Evolutionary conservation across 2,329 filamentous ascomycete species (phyloP), one percentile per base, ranked within the genome.

Genomic region (Fusarium caatingaense): DNA sequence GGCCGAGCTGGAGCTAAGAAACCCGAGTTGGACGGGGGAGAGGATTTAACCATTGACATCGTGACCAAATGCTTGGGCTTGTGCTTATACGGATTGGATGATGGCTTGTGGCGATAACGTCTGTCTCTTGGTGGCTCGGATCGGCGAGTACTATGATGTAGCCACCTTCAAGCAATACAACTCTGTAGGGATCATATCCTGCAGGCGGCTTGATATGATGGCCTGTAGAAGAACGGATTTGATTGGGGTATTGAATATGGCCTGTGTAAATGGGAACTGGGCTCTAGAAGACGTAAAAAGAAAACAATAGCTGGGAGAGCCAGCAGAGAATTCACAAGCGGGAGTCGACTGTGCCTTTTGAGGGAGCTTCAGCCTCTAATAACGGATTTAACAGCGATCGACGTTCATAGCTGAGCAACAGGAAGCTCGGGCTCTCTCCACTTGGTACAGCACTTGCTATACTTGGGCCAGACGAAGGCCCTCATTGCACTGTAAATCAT

Each of bases 1-100:
- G 85, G 86, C 20, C 85, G 83, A 37, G 67, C 67, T 27, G 78
- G 76, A 61, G 49, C 60, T 28, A 68, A 32, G 60, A 71, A 63
- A 20, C 56, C 65, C 49, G 64, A 47, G 58, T 62, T 55, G 58
- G 62, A 51, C 30, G 74, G 60, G 69, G 71, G 37, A 62, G 69
- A 64, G 40, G 61, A 59, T 65, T 69, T 69, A 63, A 69, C 58
- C 51, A 60, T 51, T 47, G 70, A 62, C 74, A 76, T 76, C 50
- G 49, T 57, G 64, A 55, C 28, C 28, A 41, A 20, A 40, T 41
- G 40, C 59, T 53, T 37, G 11, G 44, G 45, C 41, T 21, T 23
- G 51, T 49, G 61, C 40, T 49, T 50, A 67, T 44, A 67, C 45
- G 44, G 51, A 41, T 56, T 54, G 44, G 65, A 60, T 51, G 48